Percentiles rank a stretch among this genome's conserved stretches.
phyloP scores from a whole-genome alignment of 371 early-diverging fungal species.

The Mortierella polycephala region DNA sequence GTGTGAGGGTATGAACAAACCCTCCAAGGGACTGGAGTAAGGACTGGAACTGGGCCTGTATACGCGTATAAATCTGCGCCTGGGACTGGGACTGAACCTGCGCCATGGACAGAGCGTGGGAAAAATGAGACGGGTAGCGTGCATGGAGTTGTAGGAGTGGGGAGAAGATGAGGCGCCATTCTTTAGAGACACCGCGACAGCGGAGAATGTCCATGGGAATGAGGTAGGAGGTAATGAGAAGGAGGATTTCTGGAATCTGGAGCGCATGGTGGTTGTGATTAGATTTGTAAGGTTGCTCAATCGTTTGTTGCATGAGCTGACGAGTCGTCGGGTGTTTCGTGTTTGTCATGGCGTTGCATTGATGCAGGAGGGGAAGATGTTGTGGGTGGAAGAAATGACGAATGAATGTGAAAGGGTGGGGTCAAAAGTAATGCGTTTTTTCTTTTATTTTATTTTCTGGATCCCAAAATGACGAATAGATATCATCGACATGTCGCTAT shows the following conservation, averaged over 20 bases:
- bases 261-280: conserved; percentile 16
- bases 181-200: conserved; percentile 27
- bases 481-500: too few relatives aligned
- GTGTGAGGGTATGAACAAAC: conserved; percentile 28
- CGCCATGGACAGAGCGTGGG: conserved; percentile 1
- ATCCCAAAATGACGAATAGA: too few relatives aligned
- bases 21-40: conserved; percentile 28
- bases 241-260: conserved; percentile 32
- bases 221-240: conserved; percentile 23
- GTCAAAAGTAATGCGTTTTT: too few relatives aligned
- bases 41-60: conserved; percentile 7
- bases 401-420: too few relatives aligned
- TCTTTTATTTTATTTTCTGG: too few relatives aligned
- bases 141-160: conserved; percentile 14
- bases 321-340: too few relatives aligned
- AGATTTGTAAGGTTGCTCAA: too few relatives aligned
- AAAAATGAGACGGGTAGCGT: conserved; percentile 19
- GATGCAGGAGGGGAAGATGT: too few relatives aligned
- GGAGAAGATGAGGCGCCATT: conserved; percentile 36
- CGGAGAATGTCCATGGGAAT: conserved; percentile 18
- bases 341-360: too few relatives aligned
- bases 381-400: too few relatives aligned
- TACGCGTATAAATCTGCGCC: neutral
- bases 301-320: too few relatives aligned
- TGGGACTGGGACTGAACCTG: neutral